Evolutionary conservation across 2,329 filamentous ascomycete genomes (phyloP), one percentile per base, ranked within the genome.

Genomic region (Colletotrichum lupini): DNA sequence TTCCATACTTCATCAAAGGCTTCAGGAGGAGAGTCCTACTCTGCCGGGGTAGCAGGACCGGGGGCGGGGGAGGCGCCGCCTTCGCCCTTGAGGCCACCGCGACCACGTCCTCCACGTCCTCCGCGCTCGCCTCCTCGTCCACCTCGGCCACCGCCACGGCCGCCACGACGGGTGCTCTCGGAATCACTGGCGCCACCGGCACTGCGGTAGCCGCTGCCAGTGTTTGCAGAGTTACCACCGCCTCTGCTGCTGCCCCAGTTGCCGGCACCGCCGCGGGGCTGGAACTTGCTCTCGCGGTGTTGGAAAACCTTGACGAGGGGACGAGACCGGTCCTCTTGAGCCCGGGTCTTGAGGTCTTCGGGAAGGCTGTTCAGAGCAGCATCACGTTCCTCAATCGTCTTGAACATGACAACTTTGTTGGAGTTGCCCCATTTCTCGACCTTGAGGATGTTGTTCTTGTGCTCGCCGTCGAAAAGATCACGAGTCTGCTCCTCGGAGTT

Each of bases 321-420:
- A 83, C 93, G 94, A 75, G 92, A 93, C 75, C 94, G 91, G 75
- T 95, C 93, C 78, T 92, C 92, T 37, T 90, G 88, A 53, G 89
- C 89, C 76, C 90, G 89, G 75, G 91, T 93, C 87, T 95, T 96
- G 78, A 92, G 88, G 56, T 97, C 94, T 16, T 92, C 88, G 5
- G 94, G 90, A 72, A 97, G 88, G 76, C 91, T 92, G 55, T 91
- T 89, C 79, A 98, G 88, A 42, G 95, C 94, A 42, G 89, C 90
- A 78, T 95, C 94, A 79, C 96, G 94, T 62, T 97, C 94, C 77
- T 97, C 93, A 3, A 87, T 80, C 2, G 89, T 94, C 80, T 92
- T 91, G 85, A 98, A 98, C 76, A 95, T 92, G 30, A 94, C 95
- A 62, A 98, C 94, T 84, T 93, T 95, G 85, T 95, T 95, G 74